Evolutionary conservation across 2,329 filamentous ascomycete genomes (phyloP).

Genomic region (Fusarium haematococcum): DNA sequence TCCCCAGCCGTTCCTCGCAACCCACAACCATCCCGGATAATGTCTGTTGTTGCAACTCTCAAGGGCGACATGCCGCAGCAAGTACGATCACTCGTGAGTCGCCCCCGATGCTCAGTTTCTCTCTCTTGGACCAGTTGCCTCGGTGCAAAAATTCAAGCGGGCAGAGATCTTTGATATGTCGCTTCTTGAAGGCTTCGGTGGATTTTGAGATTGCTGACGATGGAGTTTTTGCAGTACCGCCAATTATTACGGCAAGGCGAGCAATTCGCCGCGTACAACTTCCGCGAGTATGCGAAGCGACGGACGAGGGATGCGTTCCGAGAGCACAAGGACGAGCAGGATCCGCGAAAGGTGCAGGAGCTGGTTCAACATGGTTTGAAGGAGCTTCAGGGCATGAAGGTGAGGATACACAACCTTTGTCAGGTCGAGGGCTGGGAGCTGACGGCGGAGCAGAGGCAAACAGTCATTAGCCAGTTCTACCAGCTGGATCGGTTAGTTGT

Average conservation of each 20-base stretch:
- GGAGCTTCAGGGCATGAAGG: slow-evolving; percentile 92
- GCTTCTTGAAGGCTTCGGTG: background rate
- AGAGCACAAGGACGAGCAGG: slow-evolving; percentile 79
- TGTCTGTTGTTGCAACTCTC: slow-evolving; percentile 53
- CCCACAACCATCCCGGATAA: slow-evolving; percentile 48
- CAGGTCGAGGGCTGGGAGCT: background rate
- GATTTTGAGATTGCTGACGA: slow-evolving; percentile 25
- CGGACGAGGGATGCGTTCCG: slow-evolving; percentile 92
- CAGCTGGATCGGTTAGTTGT: slow-evolving; percentile 92
- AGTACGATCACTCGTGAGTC: slow-evolving; percentile 67
- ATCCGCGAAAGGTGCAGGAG: slow-evolving; percentile 84
- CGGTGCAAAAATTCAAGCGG: slow-evolving; percentile 17
- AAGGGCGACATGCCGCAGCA: slow-evolving; percentile 69
- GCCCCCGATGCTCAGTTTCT: slow-evolving; percentile 31
- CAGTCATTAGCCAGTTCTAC: slow-evolving; percentile 93
- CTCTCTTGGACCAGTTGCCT: background rate
- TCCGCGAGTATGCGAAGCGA: slow-evolving; percentile 94
- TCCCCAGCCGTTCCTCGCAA: slow-evolving; percentile 16
- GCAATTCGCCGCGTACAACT: slow-evolving; percentile 96
- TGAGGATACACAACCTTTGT: slow-evolving; percentile 51
- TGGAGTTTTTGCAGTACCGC: slow-evolving; percentile 77
- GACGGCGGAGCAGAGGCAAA: slow-evolving; percentile 79
- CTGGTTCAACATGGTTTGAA: slow-evolving; percentile 88
- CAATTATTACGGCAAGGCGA: slow-evolving; percentile 87
- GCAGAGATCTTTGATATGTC: slow-evolving; percentile 19